These are phyloP conservation scores for Ceratobasidium sp. DNA, from an alignment of 1,284 basidiomycete species.

Conservation along the genomic window DNA sequence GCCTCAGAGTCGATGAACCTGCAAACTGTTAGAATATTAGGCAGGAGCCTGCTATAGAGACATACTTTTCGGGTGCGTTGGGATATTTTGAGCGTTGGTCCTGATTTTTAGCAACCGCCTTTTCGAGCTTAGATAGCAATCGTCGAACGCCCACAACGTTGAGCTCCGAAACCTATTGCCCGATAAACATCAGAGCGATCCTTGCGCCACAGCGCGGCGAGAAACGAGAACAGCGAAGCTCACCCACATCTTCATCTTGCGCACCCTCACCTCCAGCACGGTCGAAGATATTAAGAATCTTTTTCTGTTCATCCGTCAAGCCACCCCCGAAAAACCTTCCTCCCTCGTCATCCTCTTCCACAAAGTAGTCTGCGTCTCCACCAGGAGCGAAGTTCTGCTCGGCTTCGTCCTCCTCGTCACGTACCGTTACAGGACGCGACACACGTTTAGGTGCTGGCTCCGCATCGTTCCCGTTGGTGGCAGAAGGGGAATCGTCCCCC, in stretches of 20 bases:
- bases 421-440: constrained; percentile 64
- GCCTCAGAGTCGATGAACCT: constrained; percentile 99
- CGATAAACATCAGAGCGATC: not conserved
- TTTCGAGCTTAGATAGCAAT: constrained; percentile 84
- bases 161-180: constrained; percentile 69
- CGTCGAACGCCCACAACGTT: constrained; percentile 77
- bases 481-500: constrained; percentile 56
- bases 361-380: constrained; percentile 88
- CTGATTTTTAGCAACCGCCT: constrained; percentile 91
- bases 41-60: constrained; percentile 27
- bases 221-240: constrained; percentile 39
- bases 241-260: constrained; percentile 73
- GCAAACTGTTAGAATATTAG: not conserved
- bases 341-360: constrained; percentile 91
- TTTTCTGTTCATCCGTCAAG: constrained; percentile 88
- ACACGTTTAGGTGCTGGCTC: constrained; percentile 55
- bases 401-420: constrained; percentile 61
- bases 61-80: constrained; percentile 88
- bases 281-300: constrained; percentile 90
- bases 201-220: constrained; percentile 50
- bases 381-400: constrained; percentile 72
- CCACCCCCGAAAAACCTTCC: constrained; percentile 90
- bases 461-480: constrained; percentile 49
- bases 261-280: constrained; percentile 68
- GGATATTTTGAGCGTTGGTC: constrained; percentile 93